phyloP scores from a whole-genome alignment of 2,329 filamentous ascomycete genomes.

The Stylonectria norvegica region DNA sequence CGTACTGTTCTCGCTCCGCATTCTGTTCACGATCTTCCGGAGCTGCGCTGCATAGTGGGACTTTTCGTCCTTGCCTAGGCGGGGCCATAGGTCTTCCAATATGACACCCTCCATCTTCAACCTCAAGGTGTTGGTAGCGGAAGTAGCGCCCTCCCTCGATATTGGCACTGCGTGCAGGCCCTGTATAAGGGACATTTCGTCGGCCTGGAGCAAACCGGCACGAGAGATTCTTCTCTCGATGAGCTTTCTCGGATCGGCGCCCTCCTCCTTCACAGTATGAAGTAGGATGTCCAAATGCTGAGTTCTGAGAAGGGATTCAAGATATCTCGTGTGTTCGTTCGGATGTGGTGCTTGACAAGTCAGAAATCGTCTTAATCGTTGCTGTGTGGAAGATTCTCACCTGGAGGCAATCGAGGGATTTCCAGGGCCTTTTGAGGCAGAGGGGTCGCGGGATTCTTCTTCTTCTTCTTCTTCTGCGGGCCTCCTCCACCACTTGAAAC shows the following conservation, averaged over 20 bases:
- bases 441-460: not conserved
- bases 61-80: conserved; percentile 20
- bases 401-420: not conserved
- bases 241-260: not conserved
- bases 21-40: conserved; percentile 22
- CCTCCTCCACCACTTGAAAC: too few species aligned
- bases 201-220: conserved; percentile 19
- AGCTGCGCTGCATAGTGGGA: conserved; percentile 24
- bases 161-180: too few species aligned
- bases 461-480: not conserved
- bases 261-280: not conserved
- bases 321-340: conserved; percentile 14
- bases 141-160: too few species aligned
- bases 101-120: conserved; percentile 21
- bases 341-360: not conserved
- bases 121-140: too few species aligned
- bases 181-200: conserved; percentile 14
- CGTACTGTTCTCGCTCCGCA: conserved; percentile 14
- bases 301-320: conserved; percentile 15
- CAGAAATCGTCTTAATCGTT: not conserved
- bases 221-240: conserved; percentile 17
- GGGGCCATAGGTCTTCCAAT: conserved; percentile 29
- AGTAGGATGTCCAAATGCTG: conserved; percentile 15
- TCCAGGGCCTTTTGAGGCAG: not conserved
- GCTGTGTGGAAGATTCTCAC: not conserved